A percentile compares a stretch with the other conserved stretches of the same genome.
These are phyloP conservation scores for Metschnikowia drakensbergensis DNA, from an alignment of 805 yeast genomes.

Conservation along the genomic window DNA sequence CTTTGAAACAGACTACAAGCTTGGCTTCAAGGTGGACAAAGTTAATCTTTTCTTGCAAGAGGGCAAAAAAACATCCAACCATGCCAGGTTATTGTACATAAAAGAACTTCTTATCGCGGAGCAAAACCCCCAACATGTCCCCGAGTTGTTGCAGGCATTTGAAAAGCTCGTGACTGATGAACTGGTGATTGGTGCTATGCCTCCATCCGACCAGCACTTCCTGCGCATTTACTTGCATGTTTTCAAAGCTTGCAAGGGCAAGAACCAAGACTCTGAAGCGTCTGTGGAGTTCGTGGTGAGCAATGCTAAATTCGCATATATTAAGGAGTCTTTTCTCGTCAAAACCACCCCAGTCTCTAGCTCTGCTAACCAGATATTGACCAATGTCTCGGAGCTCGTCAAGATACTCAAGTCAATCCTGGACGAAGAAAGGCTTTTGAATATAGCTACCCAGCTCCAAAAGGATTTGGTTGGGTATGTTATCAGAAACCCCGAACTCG, in stretches of 20 bases:
- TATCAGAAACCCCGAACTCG: slow-evolving; percentile 10
- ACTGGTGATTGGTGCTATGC: slow-evolving; percentile 9
- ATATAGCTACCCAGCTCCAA: slow-evolving; percentile 9
- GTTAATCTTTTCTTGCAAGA: slow-evolving; percentile 16
- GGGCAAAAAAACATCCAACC: slow-evolving; percentile 17
- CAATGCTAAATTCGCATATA: slow-evolving; percentile 28
- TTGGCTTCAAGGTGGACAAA: slow-evolving; percentile 36
- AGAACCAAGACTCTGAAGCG: slow-evolving; percentile 21
- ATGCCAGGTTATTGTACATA: slow-evolving; percentile 35
- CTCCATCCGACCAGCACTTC: slow-evolving; percentile 25
- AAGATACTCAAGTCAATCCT: slow-evolving; percentile 12
- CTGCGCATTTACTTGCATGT: slow-evolving; percentile 26
- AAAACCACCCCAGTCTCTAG: slow-evolving; percentile 17
- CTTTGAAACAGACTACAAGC: slow-evolving; percentile 48
- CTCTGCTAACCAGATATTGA: slow-evolving; percentile 11
- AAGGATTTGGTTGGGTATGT: slow-evolving; percentile 10
- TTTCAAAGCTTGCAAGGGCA: slow-evolving; percentile 24
- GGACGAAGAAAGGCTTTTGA: slow-evolving; percentile 8
- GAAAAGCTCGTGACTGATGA: slow-evolving; percentile 24
- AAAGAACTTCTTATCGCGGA: slow-evolving; percentile 40
- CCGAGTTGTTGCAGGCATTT: slow-evolving; percentile 22
- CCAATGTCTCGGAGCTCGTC: slow-evolving; percentile 12
- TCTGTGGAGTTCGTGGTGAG: slow-evolving; percentile 28
- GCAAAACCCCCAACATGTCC: slow-evolving; percentile 24
- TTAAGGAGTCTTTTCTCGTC: slow-evolving; percentile 18